phyloP scores from a whole-genome alignment of 768 basidiomycete species.

The Serendipita vermifera region DNA sequence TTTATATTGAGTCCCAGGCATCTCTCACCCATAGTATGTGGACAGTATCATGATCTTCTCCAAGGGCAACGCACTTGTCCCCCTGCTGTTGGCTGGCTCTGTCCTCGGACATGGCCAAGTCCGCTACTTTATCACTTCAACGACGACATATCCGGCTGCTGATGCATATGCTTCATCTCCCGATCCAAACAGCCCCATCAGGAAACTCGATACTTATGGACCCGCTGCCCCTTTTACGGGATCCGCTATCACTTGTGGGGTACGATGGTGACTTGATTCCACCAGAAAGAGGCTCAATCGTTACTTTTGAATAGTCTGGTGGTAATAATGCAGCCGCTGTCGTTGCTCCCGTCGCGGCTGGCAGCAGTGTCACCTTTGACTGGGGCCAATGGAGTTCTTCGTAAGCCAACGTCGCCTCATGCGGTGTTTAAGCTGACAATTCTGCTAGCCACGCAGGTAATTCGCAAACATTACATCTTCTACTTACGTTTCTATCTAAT shows the following conservation, averaged over 20 bases:
- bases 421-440: neutral
- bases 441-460: slow-evolving; percentile 9
- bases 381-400: slow-evolving; percentile 12
- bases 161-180: slow-evolving; percentile 12
- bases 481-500: no score
- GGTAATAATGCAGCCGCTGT: slow-evolving; percentile 10
- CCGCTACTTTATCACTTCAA: slow-evolving; percentile 11
- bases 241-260: slow-evolving; percentile 12
- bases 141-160: slow-evolving; percentile 11
- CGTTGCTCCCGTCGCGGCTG: slow-evolving; percentile 11
- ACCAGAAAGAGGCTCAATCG: no score
- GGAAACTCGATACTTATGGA: slow-evolving; percentile 11
- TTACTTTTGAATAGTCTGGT: slow-evolving; percentile 14
- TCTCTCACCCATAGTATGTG: no score
- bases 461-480: no score
- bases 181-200: slow-evolving; percentile 13
- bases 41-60: no score
- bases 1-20: no score
- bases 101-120: slow-evolving; percentile 14
- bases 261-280: no score
- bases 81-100: no score
- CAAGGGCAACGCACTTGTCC: no score
- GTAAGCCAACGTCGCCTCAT: neutral
- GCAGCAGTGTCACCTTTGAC: slow-evolving; percentile 13
- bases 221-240: slow-evolving; percentile 12